Evolutionary conservation across 2,329 filamentous ascomycete species (phyloP).

Genomic region (Pseudocercospora vitis): DNA sequence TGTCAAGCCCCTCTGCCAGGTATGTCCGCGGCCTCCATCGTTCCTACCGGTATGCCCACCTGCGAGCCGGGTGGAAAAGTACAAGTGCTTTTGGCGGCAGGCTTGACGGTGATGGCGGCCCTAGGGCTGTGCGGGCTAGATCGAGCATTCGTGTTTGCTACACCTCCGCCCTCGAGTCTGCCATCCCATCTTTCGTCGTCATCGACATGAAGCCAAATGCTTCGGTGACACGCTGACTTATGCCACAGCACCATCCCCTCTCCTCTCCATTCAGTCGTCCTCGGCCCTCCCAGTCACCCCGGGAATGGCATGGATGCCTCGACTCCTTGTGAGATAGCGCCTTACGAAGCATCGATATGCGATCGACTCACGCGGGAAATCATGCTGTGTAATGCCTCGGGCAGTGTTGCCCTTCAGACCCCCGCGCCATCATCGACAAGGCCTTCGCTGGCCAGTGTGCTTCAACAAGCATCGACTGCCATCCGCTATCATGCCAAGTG

Average conservation of each 20-base stretch:
- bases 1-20: slow-evolving; percentile 24
- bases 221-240: slow-evolving; percentile 5
- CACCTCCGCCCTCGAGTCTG: background rate
- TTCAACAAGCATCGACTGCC: slow-evolving; percentile 28
- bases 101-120: slow-evolving; percentile 8
- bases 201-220: slow-evolving; percentile 6
- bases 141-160: slow-evolving; percentile 1
- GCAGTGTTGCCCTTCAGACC: slow-evolving; percentile 5
- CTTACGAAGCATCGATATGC: slow-evolving; percentile 32
- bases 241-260: slow-evolving; percentile 19
- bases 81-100: background rate
- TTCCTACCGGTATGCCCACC: no score
- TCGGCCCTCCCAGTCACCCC: slow-evolving; percentile 14
- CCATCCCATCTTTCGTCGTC: background rate
- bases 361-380: slow-evolving; percentile 28
- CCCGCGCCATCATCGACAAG: background rate
- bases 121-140: background rate
- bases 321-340: slow-evolving; percentile 23
- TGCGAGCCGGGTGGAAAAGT: no score
- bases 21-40: slow-evolving; percentile 17
- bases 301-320: slow-evolving; percentile 8
- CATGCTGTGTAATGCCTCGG: slow-evolving; percentile 5
- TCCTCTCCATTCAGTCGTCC: slow-evolving; percentile 7
- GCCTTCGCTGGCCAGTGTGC: slow-evolving; percentile 20
- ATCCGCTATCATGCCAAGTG: slow-evolving; percentile 37